Evolutionary conservation across 306 rosid genomes (phyloP).

Genomic region (Fragaria vesca): DNA sequence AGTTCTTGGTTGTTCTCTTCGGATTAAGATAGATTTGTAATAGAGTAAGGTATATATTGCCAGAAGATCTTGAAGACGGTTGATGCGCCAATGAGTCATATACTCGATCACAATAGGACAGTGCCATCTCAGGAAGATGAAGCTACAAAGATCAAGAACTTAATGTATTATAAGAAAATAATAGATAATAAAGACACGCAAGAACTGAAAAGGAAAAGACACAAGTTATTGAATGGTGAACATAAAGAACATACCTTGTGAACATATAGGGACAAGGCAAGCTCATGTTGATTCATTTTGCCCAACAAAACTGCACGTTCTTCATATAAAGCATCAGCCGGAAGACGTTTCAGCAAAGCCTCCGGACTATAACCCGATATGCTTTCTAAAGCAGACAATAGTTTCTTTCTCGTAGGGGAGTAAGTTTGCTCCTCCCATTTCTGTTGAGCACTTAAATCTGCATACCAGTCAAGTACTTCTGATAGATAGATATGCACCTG

Average conservation of each 20-base stretch:
- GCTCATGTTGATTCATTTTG: constrained; percentile 95
- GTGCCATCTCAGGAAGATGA: constrained; percentile 80
- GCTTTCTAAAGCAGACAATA: constrained; percentile 77
- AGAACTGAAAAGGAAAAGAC: not conserved
- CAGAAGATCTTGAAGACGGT: constrained; percentile 61
- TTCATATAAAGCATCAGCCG: constrained; percentile 82
- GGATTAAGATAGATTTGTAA: constrained; percentile 93
- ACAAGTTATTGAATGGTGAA: not conserved
- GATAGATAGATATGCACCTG: constrained; percentile 89
- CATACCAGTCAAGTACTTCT: constrained; percentile 89
- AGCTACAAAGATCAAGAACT: constrained; percentile 53
- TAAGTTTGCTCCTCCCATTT: constrained; percentile 88
- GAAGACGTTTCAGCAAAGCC: constrained; percentile 77
- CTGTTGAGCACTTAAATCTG: constrained; percentile 65
- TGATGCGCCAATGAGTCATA: constrained; percentile 57
- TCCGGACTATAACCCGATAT: constrained; percentile 89
- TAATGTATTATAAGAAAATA: constrained; percentile 16
- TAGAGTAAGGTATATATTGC: constrained; percentile 84
- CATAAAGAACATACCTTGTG: constrained; percentile 62
- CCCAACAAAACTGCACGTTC: constrained; percentile 93
- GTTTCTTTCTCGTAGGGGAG: constrained; percentile 77
- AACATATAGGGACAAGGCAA: constrained; percentile 86
- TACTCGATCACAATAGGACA: constrained; percentile 89
- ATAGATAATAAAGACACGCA: constrained; percentile 20
- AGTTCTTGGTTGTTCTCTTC: constrained; percentile 61